These are phyloP conservation scores for Rubroshorea leprosula DNA, from an alignment of 345 rosid species.

Conservation along the genomic window DNA sequence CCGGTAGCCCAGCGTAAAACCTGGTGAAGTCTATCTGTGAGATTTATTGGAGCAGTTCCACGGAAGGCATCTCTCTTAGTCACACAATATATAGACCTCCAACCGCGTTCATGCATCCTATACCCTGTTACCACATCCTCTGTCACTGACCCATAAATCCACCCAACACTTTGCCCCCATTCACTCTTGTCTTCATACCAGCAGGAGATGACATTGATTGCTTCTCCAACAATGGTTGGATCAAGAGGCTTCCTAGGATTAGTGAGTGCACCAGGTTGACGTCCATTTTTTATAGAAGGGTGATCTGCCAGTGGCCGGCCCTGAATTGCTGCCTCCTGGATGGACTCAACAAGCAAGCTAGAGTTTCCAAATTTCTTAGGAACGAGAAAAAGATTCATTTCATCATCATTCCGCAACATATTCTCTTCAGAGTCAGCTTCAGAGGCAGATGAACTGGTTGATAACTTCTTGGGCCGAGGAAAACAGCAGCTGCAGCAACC, in stretches of 20 bases:
- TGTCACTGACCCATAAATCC: conserved; percentile 85
- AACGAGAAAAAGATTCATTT: conserved; percentile 32
- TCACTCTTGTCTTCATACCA: conserved; percentile 89
- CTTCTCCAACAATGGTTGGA: conserved; percentile 49
- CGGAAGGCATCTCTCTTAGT: conserved; percentile 76
- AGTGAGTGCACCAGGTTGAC: conserved; percentile 66
- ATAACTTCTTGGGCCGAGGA: conserved; percentile 33
- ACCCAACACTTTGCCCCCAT: conserved; percentile 70
- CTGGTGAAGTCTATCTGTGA: conserved; percentile 80
- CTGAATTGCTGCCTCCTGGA: conserved; percentile 52
- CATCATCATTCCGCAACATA: conserved; percentile 37
- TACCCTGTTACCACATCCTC: conserved; percentile 84
- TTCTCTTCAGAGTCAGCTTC: conserved; percentile 29
- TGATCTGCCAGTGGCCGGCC: conserved; percentile 61
- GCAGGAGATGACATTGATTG: conserved; percentile 72
- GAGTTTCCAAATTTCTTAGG: conserved; percentile 82
- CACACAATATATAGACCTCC: conserved; percentile 73
- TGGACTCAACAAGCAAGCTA: conserved; percentile 43
- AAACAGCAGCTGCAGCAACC: conserved; percentile 45
- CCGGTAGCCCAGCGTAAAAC: conserved; percentile 89
- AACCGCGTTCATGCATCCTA: conserved; percentile 80
- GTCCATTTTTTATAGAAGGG: conserved; percentile 41
- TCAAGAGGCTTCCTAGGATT: conserved; percentile 44
- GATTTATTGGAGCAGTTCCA: conserved; percentile 66
- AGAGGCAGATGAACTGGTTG: conserved; percentile 40